Base-by-base conservation (phyloP, 2,329 filamentous ascomycete species). In the Plectosphaerella cucumerina region DNA sequence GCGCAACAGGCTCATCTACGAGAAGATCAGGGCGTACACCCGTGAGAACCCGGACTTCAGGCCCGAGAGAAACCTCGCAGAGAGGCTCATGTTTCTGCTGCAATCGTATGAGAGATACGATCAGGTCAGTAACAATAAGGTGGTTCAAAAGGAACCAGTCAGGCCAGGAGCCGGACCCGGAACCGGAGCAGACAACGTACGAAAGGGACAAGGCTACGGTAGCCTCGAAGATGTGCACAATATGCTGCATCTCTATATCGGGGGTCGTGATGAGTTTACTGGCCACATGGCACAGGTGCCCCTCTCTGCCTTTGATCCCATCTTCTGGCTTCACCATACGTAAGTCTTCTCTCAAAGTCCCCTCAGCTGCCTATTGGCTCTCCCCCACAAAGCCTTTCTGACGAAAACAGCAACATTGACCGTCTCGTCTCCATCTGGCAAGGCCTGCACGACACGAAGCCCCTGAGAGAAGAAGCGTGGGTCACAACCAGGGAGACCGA, bases 251-350 rank as follows among this genome's bases (percentile, higher is more conserved):
- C 57, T 58, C 48, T 51, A 57, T 48, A 15, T 64, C 8, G 68
- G 65, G 3, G 64, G 62, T 9, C 23, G 9, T 9, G 23, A 26
- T 5, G 23, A 9, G 23, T 26, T 26, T 12, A 53, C 58, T 15
- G 81, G 65, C 4, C 64, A 74, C 53, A 75, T 76, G 59, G 53
- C 72, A 4, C 75, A 73, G 53, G 70, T 76, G 12, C 72, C 76
- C 31, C 80, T 79, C 53, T 78, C 83, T 11, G 75, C 80, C 0
- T 87, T 84, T 60, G 85, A 87, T 60, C 83, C 84, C 0, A 65
- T 82, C 9, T 87, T 85, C 64, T 84, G 76, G 75, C 66, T 86
- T n/a, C 49, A 53, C 22, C 47, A 52, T 47, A 26, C 23, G 23
- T 26, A 5, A 26, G 23, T 26, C 5, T 26, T 9, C 17, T 33